Evolutionary conservation across 2,329 filamentous ascomycete genomes (phyloP).

Genomic region (Colletotrichum musae): DNA sequence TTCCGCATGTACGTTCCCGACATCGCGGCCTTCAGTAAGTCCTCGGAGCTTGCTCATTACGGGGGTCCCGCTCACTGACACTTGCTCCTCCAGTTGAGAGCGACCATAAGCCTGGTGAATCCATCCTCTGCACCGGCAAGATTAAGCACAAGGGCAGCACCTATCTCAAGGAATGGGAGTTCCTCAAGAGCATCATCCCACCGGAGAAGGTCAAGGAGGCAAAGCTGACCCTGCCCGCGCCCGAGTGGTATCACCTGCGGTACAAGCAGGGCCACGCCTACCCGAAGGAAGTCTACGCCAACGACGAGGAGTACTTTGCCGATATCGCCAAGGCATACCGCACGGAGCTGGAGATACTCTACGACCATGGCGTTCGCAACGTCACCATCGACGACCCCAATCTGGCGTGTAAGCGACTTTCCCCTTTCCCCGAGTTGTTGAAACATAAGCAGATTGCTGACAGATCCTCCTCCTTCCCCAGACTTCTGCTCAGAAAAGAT

Average conservation of each 20-base stretch:
- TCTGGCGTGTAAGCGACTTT: slow-evolving; percentile 55
- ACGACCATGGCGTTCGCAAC: slow-evolving; percentile 68
- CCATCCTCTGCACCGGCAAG: slow-evolving; percentile 61
- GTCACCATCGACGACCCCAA: slow-evolving; percentile 76
- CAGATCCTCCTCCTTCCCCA: background rate
- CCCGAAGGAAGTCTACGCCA: slow-evolving; percentile 68
- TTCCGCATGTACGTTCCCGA: slow-evolving; percentile 57
- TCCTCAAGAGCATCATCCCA: slow-evolving; percentile 63
- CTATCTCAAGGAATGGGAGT: slow-evolving; percentile 59
- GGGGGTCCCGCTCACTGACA: background rate
- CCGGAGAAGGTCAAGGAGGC: slow-evolving; percentile 74
- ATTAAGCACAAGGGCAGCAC: slow-evolving; percentile 62
- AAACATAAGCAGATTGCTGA: background rate
- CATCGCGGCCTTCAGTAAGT: slow-evolving; percentile 57
- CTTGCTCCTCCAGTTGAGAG: slow-evolving; percentile 52
- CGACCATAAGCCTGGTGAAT: slow-evolving; percentile 62
- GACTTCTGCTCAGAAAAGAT: slow-evolving; percentile 76
- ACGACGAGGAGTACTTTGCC: slow-evolving; percentile 70
- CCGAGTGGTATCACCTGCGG: slow-evolving; percentile 75
- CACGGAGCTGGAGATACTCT: slow-evolving; percentile 67
- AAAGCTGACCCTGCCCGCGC: slow-evolving; percentile 74
- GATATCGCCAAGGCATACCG: slow-evolving; percentile 71
- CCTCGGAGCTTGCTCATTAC: background rate
- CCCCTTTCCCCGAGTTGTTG: background rate
- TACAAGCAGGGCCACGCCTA: slow-evolving; percentile 72